Percentiles rank a stretch among this genome's conserved stretches.
These are phyloP conservation scores for Citrus maxima DNA, from an alignment of 345 rosid species.

Conservation along the genomic window DNA sequence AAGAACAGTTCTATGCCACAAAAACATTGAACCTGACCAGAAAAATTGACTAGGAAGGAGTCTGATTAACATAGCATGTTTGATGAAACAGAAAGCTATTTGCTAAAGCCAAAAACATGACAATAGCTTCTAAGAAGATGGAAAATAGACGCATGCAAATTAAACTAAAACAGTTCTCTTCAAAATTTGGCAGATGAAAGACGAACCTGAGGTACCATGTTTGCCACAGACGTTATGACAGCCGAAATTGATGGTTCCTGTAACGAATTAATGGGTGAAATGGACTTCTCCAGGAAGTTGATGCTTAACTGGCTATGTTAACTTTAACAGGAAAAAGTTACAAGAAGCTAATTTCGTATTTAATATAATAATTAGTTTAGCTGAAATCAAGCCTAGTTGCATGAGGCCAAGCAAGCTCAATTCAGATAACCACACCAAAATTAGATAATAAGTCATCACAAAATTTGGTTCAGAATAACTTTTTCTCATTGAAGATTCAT, in stretches of 20 bases:
- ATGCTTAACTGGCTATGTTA: not conserved
- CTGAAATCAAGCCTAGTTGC: not conserved
- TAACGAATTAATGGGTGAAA: slow-evolving; percentile 10
- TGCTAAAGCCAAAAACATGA: not conserved
- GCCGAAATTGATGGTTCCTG: slow-evolving; percentile 95
- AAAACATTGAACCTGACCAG: not conserved
- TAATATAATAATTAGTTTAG: not conserved
- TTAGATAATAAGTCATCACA: not conserved
- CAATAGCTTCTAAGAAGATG: not conserved
- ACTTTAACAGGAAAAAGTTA: not conserved
- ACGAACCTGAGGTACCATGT: slow-evolving; percentile 85
- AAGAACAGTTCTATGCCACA: not conserved
- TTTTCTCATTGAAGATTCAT: not conserved
- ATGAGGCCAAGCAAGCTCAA: not conserved
- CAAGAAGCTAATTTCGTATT: not conserved
- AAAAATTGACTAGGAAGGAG: not conserved
- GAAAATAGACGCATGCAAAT: not conserved
- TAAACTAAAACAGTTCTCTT: not conserved
- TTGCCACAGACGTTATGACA: slow-evolving; percentile 81
- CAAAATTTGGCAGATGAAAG: slow-evolving; percentile 9
- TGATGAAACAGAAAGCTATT: not conserved
- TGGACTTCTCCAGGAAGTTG: not conserved
- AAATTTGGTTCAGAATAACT: slow-evolving; percentile 2
- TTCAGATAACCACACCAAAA: not conserved
- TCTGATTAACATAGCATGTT: not conserved